Percentiles rank a stretch among this genome's conserved stretches.
Conservation (phyloP, 495 filamentous ascomycete species). For the Hyaloscypha hepaticicola region DNA sequence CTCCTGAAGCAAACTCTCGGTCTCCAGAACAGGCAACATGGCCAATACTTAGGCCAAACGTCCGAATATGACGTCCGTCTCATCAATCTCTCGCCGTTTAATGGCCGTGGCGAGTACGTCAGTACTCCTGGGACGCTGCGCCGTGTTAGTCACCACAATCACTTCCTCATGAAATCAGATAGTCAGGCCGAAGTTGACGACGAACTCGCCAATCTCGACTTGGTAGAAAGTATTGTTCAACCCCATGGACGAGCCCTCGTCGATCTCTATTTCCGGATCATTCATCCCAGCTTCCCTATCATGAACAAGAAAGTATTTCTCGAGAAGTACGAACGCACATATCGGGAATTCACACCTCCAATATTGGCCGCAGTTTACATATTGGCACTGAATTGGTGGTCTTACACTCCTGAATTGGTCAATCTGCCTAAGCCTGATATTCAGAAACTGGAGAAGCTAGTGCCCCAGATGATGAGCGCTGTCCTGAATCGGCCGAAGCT, state of each 20-base stretch:
- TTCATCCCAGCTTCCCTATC: conserved; percentile 90
- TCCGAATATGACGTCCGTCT: conserved; percentile 71
- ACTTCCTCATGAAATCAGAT: conserved; percentile 78
- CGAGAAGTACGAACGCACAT: conserved; percentile 74
- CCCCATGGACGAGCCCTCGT: conserved; percentile 79
- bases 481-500: conserved; percentile 82
- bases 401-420: conserved; percentile 67
- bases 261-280: conserved; percentile 80
- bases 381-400: conserved; percentile 85
- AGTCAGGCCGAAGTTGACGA: conserved; percentile 56
- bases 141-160: conserved; percentile 76
- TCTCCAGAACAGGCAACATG: conserved; percentile 60
- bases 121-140: conserved; percentile 67
- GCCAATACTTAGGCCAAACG: conserved; percentile 63
- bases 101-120: conserved; percentile 66
- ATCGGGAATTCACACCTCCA: conserved; percentile 76
- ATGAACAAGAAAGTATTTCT: conserved; percentile 84
- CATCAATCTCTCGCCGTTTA: conserved; percentile 69
- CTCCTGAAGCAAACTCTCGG: conserved; percentile 62
- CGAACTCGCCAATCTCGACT: conserved; percentile 63
- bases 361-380: conserved; percentile 88
- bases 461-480: conserved; percentile 66
- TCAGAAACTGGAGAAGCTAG: conserved; percentile 71
- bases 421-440: conserved; percentile 69
- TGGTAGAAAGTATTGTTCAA: conserved; percentile 77